Percentiles rank a stretch among this genome's conserved stretches.
Evolutionary conservation across 2,329 filamentous ascomycete genomes (phyloP).

Genomic region (Rachicladosporium sp.): DNA sequence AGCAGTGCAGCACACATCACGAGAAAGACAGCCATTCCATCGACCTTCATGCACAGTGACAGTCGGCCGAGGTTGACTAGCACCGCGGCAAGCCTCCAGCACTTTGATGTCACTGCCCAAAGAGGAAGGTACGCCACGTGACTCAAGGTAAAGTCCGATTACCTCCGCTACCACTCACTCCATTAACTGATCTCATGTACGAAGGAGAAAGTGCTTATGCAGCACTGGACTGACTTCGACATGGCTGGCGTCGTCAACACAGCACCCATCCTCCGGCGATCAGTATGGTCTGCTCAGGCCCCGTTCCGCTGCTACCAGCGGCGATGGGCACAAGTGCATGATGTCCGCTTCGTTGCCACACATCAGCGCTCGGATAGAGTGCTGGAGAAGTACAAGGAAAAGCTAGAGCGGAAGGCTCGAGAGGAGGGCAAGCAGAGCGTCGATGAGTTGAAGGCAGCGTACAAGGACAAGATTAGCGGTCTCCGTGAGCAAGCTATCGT

Average conservation of each 20-base stretch:
- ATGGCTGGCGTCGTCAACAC: constrained; percentile 8
- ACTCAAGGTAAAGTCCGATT: too few species aligned
- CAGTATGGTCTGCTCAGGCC: constrained; percentile 11
- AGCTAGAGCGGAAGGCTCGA: constrained; percentile 71
- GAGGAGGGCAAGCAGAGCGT: constrained; percentile 57
- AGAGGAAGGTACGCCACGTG: too few species aligned
- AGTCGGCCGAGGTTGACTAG: too few species aligned
- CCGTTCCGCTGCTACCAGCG: constrained; percentile 42
- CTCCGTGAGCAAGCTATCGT: constrained; percentile 56
- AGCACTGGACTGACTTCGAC: constrained; percentile 7
- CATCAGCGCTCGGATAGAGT: constrained; percentile 53
- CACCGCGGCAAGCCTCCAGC: too few species aligned
- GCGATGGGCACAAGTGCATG: constrained; percentile 83
- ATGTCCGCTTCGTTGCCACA: constrained; percentile 79
- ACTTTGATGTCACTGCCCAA: too few species aligned
- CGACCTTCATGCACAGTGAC: too few species aligned
- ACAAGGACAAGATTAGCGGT: constrained; percentile 68
- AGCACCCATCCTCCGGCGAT: constrained; percentile 13
- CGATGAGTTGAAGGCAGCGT: constrained; percentile 65
- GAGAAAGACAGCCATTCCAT: too few species aligned
- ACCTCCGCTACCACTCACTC: too few species aligned
- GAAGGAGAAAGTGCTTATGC: constrained; percentile 1
- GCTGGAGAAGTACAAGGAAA: constrained; percentile 74
- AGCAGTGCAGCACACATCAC: too few species aligned
- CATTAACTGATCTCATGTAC: too few species aligned